Base-by-base conservation (phyloP, 2,329 filamentous ascomycete species). In the Monilinia laxa region DNA sequence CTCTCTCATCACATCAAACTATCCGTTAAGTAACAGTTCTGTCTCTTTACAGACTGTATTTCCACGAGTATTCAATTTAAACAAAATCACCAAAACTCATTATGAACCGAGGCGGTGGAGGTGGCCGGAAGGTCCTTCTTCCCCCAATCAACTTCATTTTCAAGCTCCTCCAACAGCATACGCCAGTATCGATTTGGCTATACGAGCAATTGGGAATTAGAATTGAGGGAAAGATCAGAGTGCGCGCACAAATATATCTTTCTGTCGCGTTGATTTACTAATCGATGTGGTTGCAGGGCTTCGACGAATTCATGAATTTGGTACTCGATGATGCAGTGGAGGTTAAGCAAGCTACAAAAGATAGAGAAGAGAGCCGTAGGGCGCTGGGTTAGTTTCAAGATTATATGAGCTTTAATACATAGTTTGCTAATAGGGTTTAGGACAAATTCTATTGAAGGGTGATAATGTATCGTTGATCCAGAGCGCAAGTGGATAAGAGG, bases 221-320 rank as follows among this genome's bases (percentile, higher is more conserved):
- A 68, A 97, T 99, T 76, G 93, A 98, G 81, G 95, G 95, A 70
- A 97, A 94, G 81, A 97, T 99, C 72, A 87, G 95, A 76, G 94
- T 96, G 79, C 70, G 88, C 79, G 28, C n/a, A 49, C 14, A 47
- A 25, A 47, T 11, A 35, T 51, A 18, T 1, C 5, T 23, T 20
- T 6, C 28, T 52, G 31, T 14, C 20, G 28, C 38, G 52, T 40
- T 35, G 31, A 52, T 51, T 31, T 66, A 67, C 69, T 75, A 62
- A 76, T 54, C 12, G 57, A 72, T 65, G 23, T 14, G 51, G 25
- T 2, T 47, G 1, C 70, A 97, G 93, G 93, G 95, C 18, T 99
- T 99, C 73, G 95, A 99, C 78, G 95, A 99, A 80, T 99, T 98
- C 81, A 97, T 99, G 93, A 99, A 99, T 81, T 83, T 99, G 60